Percentiles rank a stretch among this genome's conserved stretches.
These are phyloP conservation scores for Allomyces javanicus DNA, from an alignment of 192 early-diverging fungal genomes.

Conservation along the genomic window DNA sequence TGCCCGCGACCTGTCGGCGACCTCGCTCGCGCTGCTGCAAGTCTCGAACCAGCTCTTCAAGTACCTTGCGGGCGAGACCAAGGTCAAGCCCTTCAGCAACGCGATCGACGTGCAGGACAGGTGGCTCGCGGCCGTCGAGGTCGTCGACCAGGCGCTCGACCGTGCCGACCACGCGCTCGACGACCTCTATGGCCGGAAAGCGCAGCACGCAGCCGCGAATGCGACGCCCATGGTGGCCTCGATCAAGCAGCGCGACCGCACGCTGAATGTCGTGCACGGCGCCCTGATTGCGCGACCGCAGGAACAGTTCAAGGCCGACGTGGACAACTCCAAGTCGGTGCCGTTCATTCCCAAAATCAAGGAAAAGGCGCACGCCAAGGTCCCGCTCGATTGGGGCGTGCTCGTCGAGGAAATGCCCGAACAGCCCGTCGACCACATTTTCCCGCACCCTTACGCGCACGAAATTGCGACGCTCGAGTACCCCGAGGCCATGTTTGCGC, in stretches of 20 bases:
- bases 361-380: slow-evolving; percentile 59
- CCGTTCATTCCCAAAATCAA: slow-evolving; percentile 66
- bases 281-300: slow-evolving; percentile 68
- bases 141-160: slow-evolving; percentile 64
- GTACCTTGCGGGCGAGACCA: not conserved
- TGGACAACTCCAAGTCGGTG: slow-evolving; percentile 62
- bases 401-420: slow-evolving; percentile 2
- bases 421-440: slow-evolving; percentile 5
- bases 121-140: slow-evolving; percentile 44
- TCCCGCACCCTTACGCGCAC: slow-evolving; percentile 72
- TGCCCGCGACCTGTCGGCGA: not conserved
- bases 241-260: slow-evolving; percentile 9
- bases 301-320: slow-evolving; percentile 56
- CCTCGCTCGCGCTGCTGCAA: not conserved
- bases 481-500: slow-evolving; percentile 45
- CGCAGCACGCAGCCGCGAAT: slow-evolving; percentile 16
- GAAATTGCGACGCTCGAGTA: slow-evolving; percentile 69
- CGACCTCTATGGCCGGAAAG: slow-evolving; percentile 31
- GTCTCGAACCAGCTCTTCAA: not conserved
- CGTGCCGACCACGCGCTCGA: slow-evolving; percentile 60
- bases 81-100: slow-evolving; percentile 17
- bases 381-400: slow-evolving; percentile 48
- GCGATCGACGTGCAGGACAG: slow-evolving; percentile 45
- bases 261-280: slow-evolving; percentile 19
- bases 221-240: slow-evolving; percentile 4